Percentiles rank a stretch among this genome's conserved stretches.
Evolutionary conservation across 192 early-diverging fungal genomes (phyloP).

Genomic region (Coemansia sp.): DNA sequence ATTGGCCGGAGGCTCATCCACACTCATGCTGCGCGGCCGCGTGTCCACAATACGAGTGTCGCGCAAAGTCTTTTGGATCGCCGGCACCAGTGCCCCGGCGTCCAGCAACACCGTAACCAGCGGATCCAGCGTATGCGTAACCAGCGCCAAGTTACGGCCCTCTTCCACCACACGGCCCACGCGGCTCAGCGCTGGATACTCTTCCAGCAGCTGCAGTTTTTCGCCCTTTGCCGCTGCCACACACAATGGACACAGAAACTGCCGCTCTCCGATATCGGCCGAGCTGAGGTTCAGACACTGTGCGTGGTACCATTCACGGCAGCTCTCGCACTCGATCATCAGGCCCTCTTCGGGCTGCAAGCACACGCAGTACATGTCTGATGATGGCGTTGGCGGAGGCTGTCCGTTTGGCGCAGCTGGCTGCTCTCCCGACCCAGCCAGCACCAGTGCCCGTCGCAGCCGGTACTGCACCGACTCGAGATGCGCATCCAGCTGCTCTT

Average conservation of each 20-base stretch:
- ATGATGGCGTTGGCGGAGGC: neutral
- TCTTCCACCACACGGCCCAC: constrained; percentile 46
- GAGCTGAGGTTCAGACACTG: constrained; percentile 57
- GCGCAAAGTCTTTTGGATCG: constrained; percentile 5
- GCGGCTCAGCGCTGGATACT: constrained; percentile 36
- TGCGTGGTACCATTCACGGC: constrained; percentile 68
- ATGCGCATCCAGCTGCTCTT: constrained; percentile 13
- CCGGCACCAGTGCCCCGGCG: constrained; percentile 13
- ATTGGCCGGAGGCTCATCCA: neutral
- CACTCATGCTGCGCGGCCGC: neutral
- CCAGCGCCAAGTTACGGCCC: constrained; percentile 47
- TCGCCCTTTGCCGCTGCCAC: constrained; percentile 18
- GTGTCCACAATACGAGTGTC: neutral
- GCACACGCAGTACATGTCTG: constrained; percentile 63
- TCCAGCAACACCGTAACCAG: constrained; percentile 54
- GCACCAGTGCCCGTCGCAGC: constrained; percentile 18
- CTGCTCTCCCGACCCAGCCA: neutral
- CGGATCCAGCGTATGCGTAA: constrained; percentile 52
- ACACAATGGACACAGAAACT: constrained; percentile 65
- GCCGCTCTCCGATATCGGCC: constrained; percentile 47
- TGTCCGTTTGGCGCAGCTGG: neutral
- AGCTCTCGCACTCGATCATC: constrained; percentile 70
- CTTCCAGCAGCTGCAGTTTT: constrained; percentile 10
- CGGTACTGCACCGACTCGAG: constrained; percentile 19
- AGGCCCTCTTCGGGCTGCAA: constrained; percentile 59